phyloP scores from a whole-genome alignment of 169 alveolate genomes.

The Plasmodium cynomolgi region DNA sequence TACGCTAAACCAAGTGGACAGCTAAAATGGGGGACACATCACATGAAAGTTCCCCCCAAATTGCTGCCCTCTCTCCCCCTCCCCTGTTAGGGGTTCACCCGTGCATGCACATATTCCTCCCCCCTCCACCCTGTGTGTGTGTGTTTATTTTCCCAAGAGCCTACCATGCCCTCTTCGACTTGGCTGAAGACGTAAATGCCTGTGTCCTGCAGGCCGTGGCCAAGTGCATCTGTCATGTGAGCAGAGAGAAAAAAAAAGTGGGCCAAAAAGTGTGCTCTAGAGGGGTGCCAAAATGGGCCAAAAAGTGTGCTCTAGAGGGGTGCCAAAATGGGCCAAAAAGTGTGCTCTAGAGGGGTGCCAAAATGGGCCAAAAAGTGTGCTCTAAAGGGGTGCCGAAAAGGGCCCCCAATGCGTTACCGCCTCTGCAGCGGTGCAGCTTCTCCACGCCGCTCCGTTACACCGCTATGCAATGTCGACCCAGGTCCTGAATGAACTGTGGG shows the following conservation, averaged over 20 bases:
- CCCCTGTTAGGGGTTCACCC: neutral
- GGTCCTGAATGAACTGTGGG: conserved; percentile 67
- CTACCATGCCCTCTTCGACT: conserved; percentile 41
- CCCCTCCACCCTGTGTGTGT: neutral
- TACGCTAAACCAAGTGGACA: neutral
- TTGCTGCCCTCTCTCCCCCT: neutral
- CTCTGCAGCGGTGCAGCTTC: neutral
- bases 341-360: neutral
- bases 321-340: neutral
- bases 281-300: neutral
- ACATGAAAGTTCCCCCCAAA: neutral
- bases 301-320: neutral
- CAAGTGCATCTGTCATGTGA: conserved; percentile 71
- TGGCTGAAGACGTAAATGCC: conserved; percentile 51
- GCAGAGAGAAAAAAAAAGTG: conserved; percentile 2
- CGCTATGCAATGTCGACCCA: neutral
- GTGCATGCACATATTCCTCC: neutral
- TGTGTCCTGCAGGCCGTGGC: conserved; percentile 68
- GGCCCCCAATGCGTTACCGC: neutral
- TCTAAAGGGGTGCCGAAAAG: neutral
- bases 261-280: neutral
- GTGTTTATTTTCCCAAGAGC: conserved; percentile 11
- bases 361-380: neutral
- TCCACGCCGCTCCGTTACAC: neutral
- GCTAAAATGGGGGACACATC: neutral